Percentiles rank a stretch among this genome's conserved stretches.
Conservation (phyloP, 805 yeast genomes). For the Saccharomycopsis vini region DNA sequence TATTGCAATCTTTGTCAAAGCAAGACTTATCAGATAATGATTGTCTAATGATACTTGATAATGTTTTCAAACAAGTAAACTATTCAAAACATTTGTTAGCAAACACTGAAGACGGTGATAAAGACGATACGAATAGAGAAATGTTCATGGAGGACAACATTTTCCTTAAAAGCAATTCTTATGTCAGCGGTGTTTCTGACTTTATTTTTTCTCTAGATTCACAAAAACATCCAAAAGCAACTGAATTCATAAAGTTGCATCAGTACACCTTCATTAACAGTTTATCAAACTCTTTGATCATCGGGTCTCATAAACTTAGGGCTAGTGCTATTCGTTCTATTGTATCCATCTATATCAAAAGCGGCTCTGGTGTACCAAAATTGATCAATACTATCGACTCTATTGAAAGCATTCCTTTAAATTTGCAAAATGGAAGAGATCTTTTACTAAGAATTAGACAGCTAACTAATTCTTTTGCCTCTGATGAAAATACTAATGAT, state of each 20-base stretch:
- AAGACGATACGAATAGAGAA: too few relatives aligned
- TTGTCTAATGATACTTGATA: conserved; percentile 2
- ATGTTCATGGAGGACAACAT: conserved; percentile 30
- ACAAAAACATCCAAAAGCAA: background rate
- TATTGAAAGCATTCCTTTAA: conserved; percentile 67
- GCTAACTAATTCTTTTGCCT: conserved; percentile 38
- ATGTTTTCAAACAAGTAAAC: conserved; percentile 20
- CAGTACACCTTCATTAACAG: background rate
- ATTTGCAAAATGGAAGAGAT: conserved; percentile 65
- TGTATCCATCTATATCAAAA: conserved; percentile 23
- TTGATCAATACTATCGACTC: conserved; percentile 42
- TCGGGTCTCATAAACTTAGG: conserved; percentile 45
- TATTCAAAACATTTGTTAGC: background rate
- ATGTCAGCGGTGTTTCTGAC: conserved; percentile 23
- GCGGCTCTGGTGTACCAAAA: conserved; percentile 28
- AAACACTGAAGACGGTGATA: conserved; percentile 22
- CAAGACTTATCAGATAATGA: conserved; percentile 20
- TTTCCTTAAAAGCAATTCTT: conserved; percentile 24
- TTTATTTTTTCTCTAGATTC: conserved; percentile 4
- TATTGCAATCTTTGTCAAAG: conserved; percentile 28
- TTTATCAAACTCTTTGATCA: conserved; percentile 29
- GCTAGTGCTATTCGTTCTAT: conserved; percentile 43
- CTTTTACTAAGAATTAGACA: conserved; percentile 59
- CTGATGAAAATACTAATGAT: background rate
- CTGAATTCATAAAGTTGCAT: background rate